Evolutionary conservation across 371 early-diverging fungal species (phyloP), one percentile per base, ranked within the genome.

Genomic region (Apophysomyces ossiformis): DNA sequence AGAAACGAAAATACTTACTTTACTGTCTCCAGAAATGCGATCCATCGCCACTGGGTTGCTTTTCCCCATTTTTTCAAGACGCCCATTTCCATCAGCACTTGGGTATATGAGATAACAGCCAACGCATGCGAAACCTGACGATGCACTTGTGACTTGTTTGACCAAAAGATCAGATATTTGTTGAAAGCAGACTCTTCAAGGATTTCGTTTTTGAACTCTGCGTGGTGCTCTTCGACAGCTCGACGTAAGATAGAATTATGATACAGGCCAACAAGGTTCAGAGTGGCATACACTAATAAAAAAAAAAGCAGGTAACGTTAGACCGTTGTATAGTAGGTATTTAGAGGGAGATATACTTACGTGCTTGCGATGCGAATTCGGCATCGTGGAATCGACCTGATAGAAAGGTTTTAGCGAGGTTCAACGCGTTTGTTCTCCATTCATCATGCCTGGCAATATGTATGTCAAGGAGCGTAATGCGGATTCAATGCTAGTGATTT

Each of bases 331-430:
- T 26, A 26, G 32, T 26, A 1, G 2, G 32, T 26, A 26, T 26
- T 26, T 11, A 54, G 16, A 13, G 32, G n/a, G 39, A 37, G 16
- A 12, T 15, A 50, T 36, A 73, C 85, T 79, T 90, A 89, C 93
- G 72, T 32, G 90, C 92, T 87, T 97, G 96, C 12, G 98, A 95
- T 18, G 93, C 94, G 32, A 98, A 81, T 69, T 98, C 97, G 9
- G 97, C 90, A 75, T 96, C 95, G 45, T 89, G 88, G 73, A 98
- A 98, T 15, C 97, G 90, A 60, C 97, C 96, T 93, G 41, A 63
- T 12, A 60, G 5, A 43, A 50, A 18, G 26, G 6, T 45, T 58
- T 7, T n/a, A 26, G 60, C 41, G 41, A 56, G 44, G 43, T 56
- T 43, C 2, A 37, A 13, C 13, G 41, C 41, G 41, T 13, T 8